Percentiles rank a stretch among this genome's conserved stretches.
These are phyloP conservation scores for Lentithecium fluviatile DNA, from an alignment of 495 filamentous ascomycete genomes.

Conservation along the genomic window DNA sequence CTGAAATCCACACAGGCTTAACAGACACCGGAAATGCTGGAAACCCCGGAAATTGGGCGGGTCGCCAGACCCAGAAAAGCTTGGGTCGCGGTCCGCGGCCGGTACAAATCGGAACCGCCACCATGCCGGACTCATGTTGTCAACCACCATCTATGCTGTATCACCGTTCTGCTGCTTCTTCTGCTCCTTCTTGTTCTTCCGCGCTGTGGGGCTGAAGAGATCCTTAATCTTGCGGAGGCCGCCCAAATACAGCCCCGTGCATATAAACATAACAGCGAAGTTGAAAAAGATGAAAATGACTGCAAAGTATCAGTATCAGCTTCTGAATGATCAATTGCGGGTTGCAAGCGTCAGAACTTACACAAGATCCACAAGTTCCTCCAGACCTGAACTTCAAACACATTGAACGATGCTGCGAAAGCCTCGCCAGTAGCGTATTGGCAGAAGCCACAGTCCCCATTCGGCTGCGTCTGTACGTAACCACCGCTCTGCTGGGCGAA, in stretches of 20 bases:
- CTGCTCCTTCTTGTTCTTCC: conserved; percentile 24
- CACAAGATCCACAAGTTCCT: conserved; percentile 43
- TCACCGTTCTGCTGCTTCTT: conserved; percentile 19
- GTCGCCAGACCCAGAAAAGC: not conserved
- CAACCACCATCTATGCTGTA: conserved; percentile 16
- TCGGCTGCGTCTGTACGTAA: conserved; percentile 39
- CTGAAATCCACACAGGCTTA: too few species aligned
- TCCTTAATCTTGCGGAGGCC: conserved; percentile 29
- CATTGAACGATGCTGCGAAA: conserved; percentile 43
- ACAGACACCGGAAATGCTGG: too few species aligned
- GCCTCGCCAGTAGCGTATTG: conserved; percentile 42
- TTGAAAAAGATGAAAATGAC: conserved; percentile 37
- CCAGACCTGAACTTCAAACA: conserved; percentile 38
- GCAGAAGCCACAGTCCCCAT: conserved; percentile 43
- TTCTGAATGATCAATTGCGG: not conserved
- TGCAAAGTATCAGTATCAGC: conserved; percentile 8
- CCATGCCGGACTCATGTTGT: too few species aligned
- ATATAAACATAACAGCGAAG: conserved; percentile 34
- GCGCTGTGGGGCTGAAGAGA: conserved; percentile 16
- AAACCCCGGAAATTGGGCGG: not conserved
- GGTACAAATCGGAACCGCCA: not conserved
- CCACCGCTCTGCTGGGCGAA: conserved; percentile 40
- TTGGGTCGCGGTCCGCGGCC: conserved; percentile 1
- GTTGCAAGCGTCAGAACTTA: not conserved
- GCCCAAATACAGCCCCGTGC: conserved; percentile 35